These are phyloP conservation scores for Trichoderma reesei DNA, from an alignment of 495 filamentous ascomycete species.

Conservation along the genomic window DNA sequence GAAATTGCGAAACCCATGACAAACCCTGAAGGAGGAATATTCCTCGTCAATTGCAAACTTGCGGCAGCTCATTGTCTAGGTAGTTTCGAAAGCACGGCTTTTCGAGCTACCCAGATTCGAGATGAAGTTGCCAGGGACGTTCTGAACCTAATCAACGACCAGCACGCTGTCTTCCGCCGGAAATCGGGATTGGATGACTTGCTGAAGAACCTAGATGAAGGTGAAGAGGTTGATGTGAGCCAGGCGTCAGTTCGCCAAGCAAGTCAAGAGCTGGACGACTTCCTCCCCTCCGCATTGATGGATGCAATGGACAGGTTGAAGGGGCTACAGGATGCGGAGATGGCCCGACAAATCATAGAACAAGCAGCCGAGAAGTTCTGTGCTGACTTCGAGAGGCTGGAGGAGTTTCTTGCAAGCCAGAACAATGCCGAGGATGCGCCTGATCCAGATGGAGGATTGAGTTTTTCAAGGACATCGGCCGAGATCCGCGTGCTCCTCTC, in stretches of 20 bases:
- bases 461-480: conserved; percentile 76
- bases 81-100: conserved; percentile 45
- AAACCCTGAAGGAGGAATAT: conserved; percentile 54
- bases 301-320: conserved; percentile 78
- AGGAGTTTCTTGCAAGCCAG: conserved; percentile 44
- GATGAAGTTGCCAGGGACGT: conserved; percentile 31
- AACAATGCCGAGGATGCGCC: conserved; percentile 27
- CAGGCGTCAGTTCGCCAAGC: conserved; percentile 46
- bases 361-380: conserved; percentile 82
- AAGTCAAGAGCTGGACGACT: conserved; percentile 77
- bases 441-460: conserved; percentile 43
- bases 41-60: conserved; percentile 72
- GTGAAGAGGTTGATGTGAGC: conserved; percentile 11
- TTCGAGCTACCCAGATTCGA: conserved; percentile 36
- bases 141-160: conserved; percentile 42
- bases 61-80: conserved; percentile 42
- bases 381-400: conserved; percentile 81
- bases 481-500: conserved; percentile 76
- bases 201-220: conserved; percentile 45
- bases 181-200: conserved; percentile 65
- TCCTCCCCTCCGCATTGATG: conserved; percentile 85
- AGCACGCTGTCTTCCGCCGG: conserved; percentile 59
- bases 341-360: conserved; percentile 68
- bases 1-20: conserved; percentile 54
- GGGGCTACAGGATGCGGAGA: conserved; percentile 53